Evolutionary conservation across 352 stramenopile species (phyloP).

Genomic region (Pythium monospermum): DNA sequence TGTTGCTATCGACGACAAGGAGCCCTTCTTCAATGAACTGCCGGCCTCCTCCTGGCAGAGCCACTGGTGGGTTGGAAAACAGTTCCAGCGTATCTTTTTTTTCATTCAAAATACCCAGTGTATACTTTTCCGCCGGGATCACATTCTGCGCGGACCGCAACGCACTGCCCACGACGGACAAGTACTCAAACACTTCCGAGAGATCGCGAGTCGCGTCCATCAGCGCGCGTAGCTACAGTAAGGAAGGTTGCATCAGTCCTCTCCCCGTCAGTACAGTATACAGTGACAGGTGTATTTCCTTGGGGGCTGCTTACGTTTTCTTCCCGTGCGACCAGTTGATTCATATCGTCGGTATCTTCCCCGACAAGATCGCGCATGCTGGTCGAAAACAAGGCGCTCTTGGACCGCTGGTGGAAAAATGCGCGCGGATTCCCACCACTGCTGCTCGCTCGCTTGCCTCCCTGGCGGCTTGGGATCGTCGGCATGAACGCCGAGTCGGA

Average conservation of each 20-base stretch:
- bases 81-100: constrained; percentile 58
- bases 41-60: constrained; percentile 34
- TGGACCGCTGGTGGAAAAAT: constrained; percentile 32
- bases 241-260: no score
- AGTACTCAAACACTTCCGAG: constrained; percentile 44
- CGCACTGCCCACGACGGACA: constrained; percentile 51
- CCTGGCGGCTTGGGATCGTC: no score
- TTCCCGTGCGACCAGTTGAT: constrained; percentile 39
- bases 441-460: no score
- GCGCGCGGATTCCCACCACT: constrained; percentile 2
- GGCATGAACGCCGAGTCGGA: constrained; percentile 6
- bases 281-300: no score
- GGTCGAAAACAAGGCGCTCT: constrained; percentile 35
- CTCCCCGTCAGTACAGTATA: no score
- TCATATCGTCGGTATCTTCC: constrained; percentile 44
- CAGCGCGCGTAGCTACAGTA: constrained; percentile 51
- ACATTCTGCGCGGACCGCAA: constrained; percentile 44
- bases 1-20: constrained; percentile 49
- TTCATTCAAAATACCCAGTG: constrained; percentile 52
- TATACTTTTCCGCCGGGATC: constrained; percentile 52
- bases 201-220: constrained; percentile 62
- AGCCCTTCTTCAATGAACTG: constrained; percentile 53
- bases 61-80: constrained; percentile 56
- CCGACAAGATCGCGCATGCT: constrained; percentile 54
- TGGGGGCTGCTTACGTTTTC: constrained; percentile 30